phyloP scores from a whole-genome alignment of 306 rosid genomes.

The Fragaria nilgerrensis region DNA sequence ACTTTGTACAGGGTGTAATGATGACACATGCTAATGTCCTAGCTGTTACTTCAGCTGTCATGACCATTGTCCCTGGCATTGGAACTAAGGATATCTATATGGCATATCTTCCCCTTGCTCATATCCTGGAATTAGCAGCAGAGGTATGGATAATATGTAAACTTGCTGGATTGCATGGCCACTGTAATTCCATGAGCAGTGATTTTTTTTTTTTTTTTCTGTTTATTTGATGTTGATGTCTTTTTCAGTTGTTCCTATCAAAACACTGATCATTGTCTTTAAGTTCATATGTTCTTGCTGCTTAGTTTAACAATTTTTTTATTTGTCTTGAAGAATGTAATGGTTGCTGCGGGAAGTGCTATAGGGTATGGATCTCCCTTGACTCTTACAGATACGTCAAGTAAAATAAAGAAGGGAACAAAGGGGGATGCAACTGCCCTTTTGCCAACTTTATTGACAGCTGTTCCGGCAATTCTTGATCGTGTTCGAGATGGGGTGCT shows the following conservation, averaged over 20 bases:
- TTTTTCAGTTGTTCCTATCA: not conserved
- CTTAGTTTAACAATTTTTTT: conserved; percentile 34
- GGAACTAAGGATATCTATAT: conserved; percentile 73
- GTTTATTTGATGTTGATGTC: not conserved
- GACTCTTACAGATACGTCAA: conserved; percentile 95
- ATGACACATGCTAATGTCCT: conserved; percentile 94
- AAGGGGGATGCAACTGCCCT: conserved; percentile 75
- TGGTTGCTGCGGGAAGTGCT: conserved; percentile 81
- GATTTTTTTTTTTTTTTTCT: conserved; percentile 8
- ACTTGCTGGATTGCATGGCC: conserved; percentile 22
- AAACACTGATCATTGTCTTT: not conserved
- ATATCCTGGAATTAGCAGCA: conserved; percentile 93
- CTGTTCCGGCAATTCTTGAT: conserved; percentile 97
- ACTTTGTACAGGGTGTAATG: conserved; percentile 84
- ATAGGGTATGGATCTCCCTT: conserved; percentile 95
- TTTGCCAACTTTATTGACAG: conserved; percentile 83
- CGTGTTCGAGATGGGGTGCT: conserved; percentile 94
- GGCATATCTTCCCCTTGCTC: conserved; percentile 95
- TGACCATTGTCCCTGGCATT: conserved; percentile 81
- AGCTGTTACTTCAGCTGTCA: conserved; percentile 79
- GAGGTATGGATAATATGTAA: conserved; percentile 59
- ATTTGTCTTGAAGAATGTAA: conserved; percentile 51
- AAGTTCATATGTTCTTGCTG: conserved; percentile 3
- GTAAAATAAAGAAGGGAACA: conserved; percentile 85
- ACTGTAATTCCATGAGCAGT: conserved; percentile 18